Conservation (phyloP, 179 eudicot genomes). For the Amaranthus tricolor region DNA sequence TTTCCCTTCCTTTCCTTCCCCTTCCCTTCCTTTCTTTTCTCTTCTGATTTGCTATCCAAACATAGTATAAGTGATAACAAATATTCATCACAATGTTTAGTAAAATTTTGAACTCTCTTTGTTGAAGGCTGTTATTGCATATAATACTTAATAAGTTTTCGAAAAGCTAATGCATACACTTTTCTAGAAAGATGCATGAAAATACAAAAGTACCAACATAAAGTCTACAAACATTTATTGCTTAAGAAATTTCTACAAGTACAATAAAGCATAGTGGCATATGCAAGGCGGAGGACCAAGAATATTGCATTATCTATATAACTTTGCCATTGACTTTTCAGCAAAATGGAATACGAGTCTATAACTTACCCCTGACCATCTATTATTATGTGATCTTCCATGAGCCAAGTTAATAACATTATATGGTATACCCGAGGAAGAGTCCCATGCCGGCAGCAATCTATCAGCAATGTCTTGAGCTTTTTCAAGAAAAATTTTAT, state of each 20-base stretch:
- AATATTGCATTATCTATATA: neutral
- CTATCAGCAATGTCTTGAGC: constrained; percentile 97
- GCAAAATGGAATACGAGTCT: constrained; percentile 1
- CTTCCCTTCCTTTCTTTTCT: too few relatives aligned
- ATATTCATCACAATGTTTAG: neutral
- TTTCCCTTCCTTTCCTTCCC: too few relatives aligned
- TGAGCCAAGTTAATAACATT: constrained; percentile 82
- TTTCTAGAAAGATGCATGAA: neutral
- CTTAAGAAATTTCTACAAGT: neutral
- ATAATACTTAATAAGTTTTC: neutral
- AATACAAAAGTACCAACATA: neutral
- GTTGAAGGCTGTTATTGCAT: neutral
- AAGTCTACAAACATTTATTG: neutral
- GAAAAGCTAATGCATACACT: neutral
- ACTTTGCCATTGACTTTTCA: neutral
- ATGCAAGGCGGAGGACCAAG: neutral
- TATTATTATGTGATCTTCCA: constrained; percentile 90
- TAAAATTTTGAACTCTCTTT: neutral
- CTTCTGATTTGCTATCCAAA: too few relatives aligned
- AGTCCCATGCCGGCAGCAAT: constrained; percentile 95
- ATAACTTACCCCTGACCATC: constrained; percentile 94
- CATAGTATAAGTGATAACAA: too few relatives aligned
- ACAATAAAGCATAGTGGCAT: neutral
- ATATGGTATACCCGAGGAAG: constrained; percentile 87
- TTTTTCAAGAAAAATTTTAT: constrained; percentile 88